These are phyloP conservation scores for Lachnellula suecica DNA, from an alignment of 2,329 filamentous ascomycete species.

Conservation along the genomic window DNA sequence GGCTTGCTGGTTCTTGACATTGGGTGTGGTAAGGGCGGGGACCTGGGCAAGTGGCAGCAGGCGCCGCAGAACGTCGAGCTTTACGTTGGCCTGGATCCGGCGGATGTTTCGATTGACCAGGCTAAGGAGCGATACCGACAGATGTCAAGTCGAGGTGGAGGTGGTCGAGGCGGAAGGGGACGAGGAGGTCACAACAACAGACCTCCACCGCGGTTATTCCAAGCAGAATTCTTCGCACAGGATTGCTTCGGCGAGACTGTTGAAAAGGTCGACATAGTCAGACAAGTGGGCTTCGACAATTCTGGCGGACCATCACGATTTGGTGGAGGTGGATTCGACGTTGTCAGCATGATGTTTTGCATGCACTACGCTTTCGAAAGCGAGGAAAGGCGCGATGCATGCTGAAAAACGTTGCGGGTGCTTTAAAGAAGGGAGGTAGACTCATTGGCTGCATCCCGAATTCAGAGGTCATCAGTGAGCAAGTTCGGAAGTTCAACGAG, in stretches of 20 bases:
- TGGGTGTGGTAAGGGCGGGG: slow-evolving; percentile 95
- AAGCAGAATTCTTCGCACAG: slow-evolving; percentile 85
- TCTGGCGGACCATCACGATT: slow-evolving; percentile 68
- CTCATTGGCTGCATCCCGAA: slow-evolving; percentile 98
- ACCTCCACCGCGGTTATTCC: slow-evolving; percentile 63
- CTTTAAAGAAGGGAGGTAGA: slow-evolving; percentile 88
- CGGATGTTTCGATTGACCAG: slow-evolving; percentile 88
- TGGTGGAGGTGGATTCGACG: slow-evolving; percentile 82
- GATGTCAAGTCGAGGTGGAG: slow-evolving; percentile 61
- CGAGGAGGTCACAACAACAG: slow-evolving; percentile 48
- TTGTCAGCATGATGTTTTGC: slow-evolving; percentile 99
- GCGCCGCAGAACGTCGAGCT: slow-evolving; percentile 88
- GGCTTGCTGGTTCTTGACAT: slow-evolving; percentile 85
- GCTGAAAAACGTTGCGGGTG: slow-evolving; percentile 87
- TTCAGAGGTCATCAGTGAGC: slow-evolving; percentile 81
- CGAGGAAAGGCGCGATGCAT: slow-evolving; percentile 88
- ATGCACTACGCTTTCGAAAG: slow-evolving; percentile 98
- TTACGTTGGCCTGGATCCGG: slow-evolving; percentile 92
- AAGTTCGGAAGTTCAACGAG: slow-evolving; percentile 76
- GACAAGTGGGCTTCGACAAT: slow-evolving; percentile 76
- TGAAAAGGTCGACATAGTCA: slow-evolving; percentile 77
- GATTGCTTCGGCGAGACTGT: slow-evolving; percentile 90
- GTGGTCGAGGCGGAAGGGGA: slow-evolving; percentile 52
- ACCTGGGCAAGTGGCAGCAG: slow-evolving; percentile 93
- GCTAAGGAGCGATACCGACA: slow-evolving; percentile 78